Percentiles rank a stretch among this genome's conserved stretches.
phyloP scores from a whole-genome alignment of 805 yeast genomes.

The Cyberlindnera americana region DNA sequence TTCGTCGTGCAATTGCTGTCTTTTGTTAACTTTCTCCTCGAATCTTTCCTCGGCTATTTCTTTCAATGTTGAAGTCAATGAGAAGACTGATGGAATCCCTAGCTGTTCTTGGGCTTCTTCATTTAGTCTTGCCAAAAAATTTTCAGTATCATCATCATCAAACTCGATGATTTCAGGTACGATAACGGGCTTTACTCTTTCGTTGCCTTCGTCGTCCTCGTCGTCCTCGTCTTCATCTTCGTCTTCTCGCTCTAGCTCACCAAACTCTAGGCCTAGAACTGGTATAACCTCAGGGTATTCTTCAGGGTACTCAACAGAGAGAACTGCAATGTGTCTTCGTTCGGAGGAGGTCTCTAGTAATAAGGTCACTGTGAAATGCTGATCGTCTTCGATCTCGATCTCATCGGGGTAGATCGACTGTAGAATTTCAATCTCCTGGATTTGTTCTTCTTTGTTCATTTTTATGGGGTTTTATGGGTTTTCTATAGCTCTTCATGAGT shows the following conservation, averaged over 20 bases:
- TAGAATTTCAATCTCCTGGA: constrained; percentile 84
- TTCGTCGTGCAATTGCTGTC: constrained; percentile 57
- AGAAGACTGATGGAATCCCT: constrained; percentile 91
- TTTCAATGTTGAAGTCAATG: constrained; percentile 71
- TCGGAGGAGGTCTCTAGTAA: constrained; percentile 65
- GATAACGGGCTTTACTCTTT: constrained; percentile 45
- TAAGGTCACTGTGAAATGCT: constrained; percentile 55
- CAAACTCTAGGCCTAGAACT: constrained; percentile 40
- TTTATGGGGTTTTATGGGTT: background rate
- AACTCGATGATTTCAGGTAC: constrained; percentile 59
- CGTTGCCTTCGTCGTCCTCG: constrained; percentile 41
- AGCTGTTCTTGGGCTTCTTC: constrained; percentile 71
- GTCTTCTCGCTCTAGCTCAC: constrained; percentile 26
- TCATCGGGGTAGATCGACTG: constrained; percentile 95
- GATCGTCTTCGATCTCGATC: constrained; percentile 36
- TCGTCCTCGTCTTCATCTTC: constrained; percentile 37
- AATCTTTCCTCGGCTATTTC: constrained; percentile 76
- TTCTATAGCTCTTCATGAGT: too few relatives aligned
- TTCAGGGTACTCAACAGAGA: constrained; percentile 70
- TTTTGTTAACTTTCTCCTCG: constrained; percentile 47
- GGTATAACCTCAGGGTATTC: constrained; percentile 83
- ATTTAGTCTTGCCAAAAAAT: constrained; percentile 38
- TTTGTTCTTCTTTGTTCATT: constrained; percentile 77
- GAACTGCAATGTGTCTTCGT: constrained; percentile 49
- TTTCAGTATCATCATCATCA: constrained; percentile 42